These are phyloP conservation scores for Neofusicoccum parvum DNA, from an alignment of 2,329 filamentous ascomycete genomes.

Conservation along the genomic window DNA sequence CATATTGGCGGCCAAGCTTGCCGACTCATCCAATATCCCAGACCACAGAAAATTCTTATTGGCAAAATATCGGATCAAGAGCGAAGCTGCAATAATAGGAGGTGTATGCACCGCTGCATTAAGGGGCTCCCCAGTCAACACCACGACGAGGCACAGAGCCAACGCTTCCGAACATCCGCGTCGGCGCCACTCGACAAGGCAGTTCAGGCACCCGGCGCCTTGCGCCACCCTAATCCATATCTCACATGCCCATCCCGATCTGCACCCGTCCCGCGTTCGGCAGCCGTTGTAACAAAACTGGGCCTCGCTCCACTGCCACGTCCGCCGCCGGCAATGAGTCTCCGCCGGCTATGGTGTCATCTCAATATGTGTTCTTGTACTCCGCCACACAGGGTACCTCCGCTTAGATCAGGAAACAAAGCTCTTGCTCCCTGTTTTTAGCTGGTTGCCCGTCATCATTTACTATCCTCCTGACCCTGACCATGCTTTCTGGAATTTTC, in stretches of 20 bases:
- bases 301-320: not conserved
- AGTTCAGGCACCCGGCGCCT: not conserved
- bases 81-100: not conserved
- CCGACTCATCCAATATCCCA: slow-evolving; percentile 3
- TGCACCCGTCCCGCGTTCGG: slow-evolving; percentile 5
- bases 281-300: not conserved
- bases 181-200: slow-evolving; percentile 4
- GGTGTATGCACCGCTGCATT: not conserved
- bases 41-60: not conserved
- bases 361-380: not conserved
- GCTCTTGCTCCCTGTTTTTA: no score
- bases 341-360: not conserved
- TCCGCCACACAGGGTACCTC: not conserved
- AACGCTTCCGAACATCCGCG: slow-evolving; percentile 6
- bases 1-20: slow-evolving; percentile 5
- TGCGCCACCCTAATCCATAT: not conserved
- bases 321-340: not conserved
- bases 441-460: no score
- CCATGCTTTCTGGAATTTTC: no score
- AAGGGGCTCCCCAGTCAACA: slow-evolving; percentile 7
- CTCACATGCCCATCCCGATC: not conserved
- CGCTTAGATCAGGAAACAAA: no score
- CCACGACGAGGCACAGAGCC: not conserved
- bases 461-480: no score
- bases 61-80: slow-evolving; percentile 1